Evolutionary conservation across 257 asterid species (phyloP), one percentile per base, ranked within the genome.

Genomic region (Gentiana macrophylla): DNA sequence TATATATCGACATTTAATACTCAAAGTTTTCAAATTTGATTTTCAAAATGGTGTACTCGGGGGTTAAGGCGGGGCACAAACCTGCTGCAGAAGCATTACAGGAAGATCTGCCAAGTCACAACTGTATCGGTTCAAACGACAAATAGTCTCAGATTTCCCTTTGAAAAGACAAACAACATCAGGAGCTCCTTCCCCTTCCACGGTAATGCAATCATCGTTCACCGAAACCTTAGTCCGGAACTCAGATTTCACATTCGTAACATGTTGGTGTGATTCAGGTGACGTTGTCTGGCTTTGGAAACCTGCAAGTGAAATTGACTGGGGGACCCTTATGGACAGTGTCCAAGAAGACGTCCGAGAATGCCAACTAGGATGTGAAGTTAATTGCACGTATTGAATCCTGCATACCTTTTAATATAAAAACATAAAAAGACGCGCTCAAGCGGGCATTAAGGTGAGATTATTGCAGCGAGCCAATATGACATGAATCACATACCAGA

Each of bases 171-270:
- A 79, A n/a, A 83, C 86, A 69, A 92, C 77, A 62, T 76, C 81
- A 43, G 95, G 98, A 67, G 94, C 84, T 52, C 97, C 97, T 82
- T 92, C 98, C 65, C 98, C 98, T 72, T 83, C 95, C 64, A 92
- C 82, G 36, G 69, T 92, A 56, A 88, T 83, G 69, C 85, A 83
- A 51, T 87, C 98, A 66, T 92, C 98, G 63, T 67, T 84, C 61
- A 92, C 95, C 66, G 65, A 65, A 53, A 85, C 86, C 79, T 77
- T 83, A 12, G 97, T 92, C 79, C 88, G 81, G 49, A 85, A 88
- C 68, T 78, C 87, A 64, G 86, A 85, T 54, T 81, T 81, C 47
- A 61, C 64, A 65, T 52, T 77, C 73, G 78, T 80, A 52, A 60
- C 53, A 56, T 73, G 71, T 11, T 41, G 46, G 24, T 24, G 24